These are phyloP conservation scores for Xylariaceae sp. DNA, from an alignment of 2,329 filamentous ascomycete species.

Conservation along the genomic window DNA sequence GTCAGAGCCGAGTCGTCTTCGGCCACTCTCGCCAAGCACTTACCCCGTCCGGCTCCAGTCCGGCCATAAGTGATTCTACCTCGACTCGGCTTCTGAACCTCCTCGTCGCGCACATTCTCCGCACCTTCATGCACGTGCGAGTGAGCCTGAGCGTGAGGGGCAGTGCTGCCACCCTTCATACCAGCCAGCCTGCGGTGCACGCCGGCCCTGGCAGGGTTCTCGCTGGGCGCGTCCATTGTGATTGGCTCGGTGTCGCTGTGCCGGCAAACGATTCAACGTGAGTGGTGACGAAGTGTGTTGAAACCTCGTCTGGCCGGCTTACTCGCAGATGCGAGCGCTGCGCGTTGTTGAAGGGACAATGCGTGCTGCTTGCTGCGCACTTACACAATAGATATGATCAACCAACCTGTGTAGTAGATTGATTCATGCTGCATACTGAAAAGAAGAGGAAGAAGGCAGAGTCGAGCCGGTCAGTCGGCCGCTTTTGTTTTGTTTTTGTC, in stretches of 20 bases:
- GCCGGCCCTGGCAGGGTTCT: conserved; percentile 24
- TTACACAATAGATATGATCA: not conserved
- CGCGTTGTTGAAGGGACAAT: conserved; percentile 16
- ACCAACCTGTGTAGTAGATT: not conserved
- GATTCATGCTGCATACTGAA: not conserved
- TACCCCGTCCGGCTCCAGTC: conserved; percentile 86
- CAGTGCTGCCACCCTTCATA: conserved; percentile 15
- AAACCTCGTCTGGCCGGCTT: conserved; percentile 24
- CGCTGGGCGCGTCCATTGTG: conserved; percentile 22
- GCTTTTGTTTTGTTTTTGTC: not conserved
- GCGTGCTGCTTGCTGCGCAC: not conserved
- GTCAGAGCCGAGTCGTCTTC: not conserved
- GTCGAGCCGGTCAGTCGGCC: not conserved
- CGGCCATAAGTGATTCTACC: conserved; percentile 88
- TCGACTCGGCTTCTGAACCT: conserved; percentile 32
- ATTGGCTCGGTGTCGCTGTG: conserved; percentile 12
- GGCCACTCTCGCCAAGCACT: conserved; percentile 35
- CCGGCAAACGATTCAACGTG: not conserved
- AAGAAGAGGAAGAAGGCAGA: not conserved
- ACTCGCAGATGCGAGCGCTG: conserved; percentile 18
- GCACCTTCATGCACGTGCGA: conserved; percentile 10
- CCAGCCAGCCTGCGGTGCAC: conserved; percentile 29
- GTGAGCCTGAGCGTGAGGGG: conserved; percentile 18
- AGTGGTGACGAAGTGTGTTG: conserved; percentile 24
- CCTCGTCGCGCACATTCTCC: conserved; percentile 2